phyloP scores from a whole-genome alignment of 441 rosid genomes.

The Croton laevigatus region DNA sequence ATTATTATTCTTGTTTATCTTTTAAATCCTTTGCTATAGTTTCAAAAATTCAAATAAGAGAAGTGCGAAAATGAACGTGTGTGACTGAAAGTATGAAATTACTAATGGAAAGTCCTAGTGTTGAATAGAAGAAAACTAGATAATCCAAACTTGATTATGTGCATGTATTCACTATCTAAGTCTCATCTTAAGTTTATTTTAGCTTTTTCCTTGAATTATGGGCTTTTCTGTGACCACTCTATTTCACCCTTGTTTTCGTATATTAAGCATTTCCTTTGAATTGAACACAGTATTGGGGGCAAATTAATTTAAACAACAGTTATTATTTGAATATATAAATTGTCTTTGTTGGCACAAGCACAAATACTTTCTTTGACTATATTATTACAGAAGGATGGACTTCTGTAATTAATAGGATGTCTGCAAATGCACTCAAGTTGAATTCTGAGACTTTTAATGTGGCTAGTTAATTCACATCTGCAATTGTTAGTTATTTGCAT shows the following conservation, averaged over 20 bases:
- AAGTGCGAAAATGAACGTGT: neutral
- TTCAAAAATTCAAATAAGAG: neutral
- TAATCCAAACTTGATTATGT: neutral
- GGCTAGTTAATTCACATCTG: neutral
- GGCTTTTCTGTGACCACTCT: neutral
- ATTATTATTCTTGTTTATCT: neutral
- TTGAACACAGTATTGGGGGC: neutral
- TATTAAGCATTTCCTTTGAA: neutral
- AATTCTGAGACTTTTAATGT: neutral
- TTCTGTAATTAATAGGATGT: neutral
- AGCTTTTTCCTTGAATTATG: neutral
- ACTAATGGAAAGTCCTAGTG: neutral
- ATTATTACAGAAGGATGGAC: neutral
- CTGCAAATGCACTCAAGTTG: neutral
- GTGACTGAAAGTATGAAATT: neutral
- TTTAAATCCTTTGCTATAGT: neutral
- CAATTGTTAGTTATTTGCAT: neutral
- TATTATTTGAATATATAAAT: neutral
- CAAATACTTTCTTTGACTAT: neutral
- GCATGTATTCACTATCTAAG: neutral
- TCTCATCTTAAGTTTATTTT: neutral
- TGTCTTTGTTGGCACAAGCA: neutral
- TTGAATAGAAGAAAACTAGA: neutral
- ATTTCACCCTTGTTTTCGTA: neutral
- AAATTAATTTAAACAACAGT: neutral